A percentile compares a stretch with the other conserved stretches of the same genome.
Conservation (phyloP, 768 basidiomycete species). For the Calocybe indica region DNA sequence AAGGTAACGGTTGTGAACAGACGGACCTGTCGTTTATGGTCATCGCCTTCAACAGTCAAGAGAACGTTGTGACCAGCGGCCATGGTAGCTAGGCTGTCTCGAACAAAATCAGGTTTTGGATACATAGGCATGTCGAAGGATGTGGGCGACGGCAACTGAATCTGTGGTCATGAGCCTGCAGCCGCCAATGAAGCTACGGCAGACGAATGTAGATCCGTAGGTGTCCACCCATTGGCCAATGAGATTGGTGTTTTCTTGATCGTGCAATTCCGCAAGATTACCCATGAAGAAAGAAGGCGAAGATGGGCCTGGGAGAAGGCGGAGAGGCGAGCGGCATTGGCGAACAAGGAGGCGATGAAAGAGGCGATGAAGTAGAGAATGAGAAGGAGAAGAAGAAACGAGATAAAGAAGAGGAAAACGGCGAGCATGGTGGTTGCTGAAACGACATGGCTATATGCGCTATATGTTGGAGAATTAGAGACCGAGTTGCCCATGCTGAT, state of each 20-base stretch:
- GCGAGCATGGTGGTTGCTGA: background rate
- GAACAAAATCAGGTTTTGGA: slow-evolving; percentile 56
- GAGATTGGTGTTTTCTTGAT: slow-evolving; percentile 52
- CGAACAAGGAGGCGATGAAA: slow-evolving; percentile 37
- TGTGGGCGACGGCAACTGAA: slow-evolving; percentile 48
- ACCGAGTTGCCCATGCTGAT: slow-evolving; percentile 1
- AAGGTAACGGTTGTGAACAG: slow-evolving; percentile 1
- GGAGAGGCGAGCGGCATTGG: slow-evolving; percentile 42
- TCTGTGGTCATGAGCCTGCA: slow-evolving; percentile 55
- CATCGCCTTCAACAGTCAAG: slow-evolving; percentile 48
- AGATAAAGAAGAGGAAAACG: slow-evolving; percentile 9
- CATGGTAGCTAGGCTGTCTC: slow-evolving; percentile 46
- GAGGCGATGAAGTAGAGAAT: slow-evolving; percentile 15
- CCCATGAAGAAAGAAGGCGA: slow-evolving; percentile 44
- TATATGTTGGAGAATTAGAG: background rate
- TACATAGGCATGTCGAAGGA: slow-evolving; percentile 53
- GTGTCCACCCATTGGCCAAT: slow-evolving; percentile 36
- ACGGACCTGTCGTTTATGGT: slow-evolving; percentile 38
- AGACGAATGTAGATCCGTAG: slow-evolving; percentile 46
- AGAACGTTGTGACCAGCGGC: slow-evolving; percentile 43
- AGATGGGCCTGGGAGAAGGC: slow-evolving; percentile 39
- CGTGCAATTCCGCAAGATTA: slow-evolving; percentile 46
- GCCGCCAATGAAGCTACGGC: slow-evolving; percentile 46
- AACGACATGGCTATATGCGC: background rate
- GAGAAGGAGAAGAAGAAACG: slow-evolving; percentile 19